Evolutionary conservation across 176 grass and related monocot genomes (phyloP).

Genomic region (Rhynchospora tenuis): DNA sequence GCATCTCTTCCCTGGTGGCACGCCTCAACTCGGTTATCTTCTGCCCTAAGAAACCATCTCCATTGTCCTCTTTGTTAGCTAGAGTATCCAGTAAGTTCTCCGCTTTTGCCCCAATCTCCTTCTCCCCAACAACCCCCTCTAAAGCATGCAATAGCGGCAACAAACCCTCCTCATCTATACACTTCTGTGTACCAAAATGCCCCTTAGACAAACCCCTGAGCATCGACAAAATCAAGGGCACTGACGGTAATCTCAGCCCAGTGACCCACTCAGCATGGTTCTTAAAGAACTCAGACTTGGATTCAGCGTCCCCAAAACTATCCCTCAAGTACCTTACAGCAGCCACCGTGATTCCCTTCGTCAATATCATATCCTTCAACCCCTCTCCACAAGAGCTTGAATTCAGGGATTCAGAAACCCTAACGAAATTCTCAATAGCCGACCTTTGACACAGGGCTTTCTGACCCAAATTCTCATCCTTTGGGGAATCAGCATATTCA

Average conservation of each 20-base stretch:
- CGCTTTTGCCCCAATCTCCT: constrained; percentile 91
- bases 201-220: constrained; percentile 88
- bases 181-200: constrained; percentile 85
- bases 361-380: constrained; percentile 93
- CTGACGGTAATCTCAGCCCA: constrained; percentile 74
- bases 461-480: constrained; percentile 65
- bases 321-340: constrained; percentile 76
- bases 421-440: constrained; percentile 85
- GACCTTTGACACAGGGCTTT: constrained; percentile 60
- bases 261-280: constrained; percentile 69
- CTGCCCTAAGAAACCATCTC: constrained; percentile 74
- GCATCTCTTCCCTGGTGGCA: constrained; percentile 91
- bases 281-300: constrained; percentile 39
- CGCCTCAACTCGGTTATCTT: constrained; percentile 76
- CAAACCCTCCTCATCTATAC: constrained; percentile 79
- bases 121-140: constrained; percentile 84
- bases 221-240: constrained; percentile 87
- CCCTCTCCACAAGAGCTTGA: constrained; percentile 92
- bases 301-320: constrained; percentile 53
- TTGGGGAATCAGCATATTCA: constrained; percentile 63
- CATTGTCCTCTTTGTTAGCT: constrained; percentile 92
- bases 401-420: constrained; percentile 97
- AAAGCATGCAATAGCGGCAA: constrained; percentile 88
- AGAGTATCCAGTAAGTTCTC: constrained; percentile 96
- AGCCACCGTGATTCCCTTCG: constrained; percentile 64